Evolutionary conservation across 805 yeast species (phyloP), one percentile per base, ranked within the genome.

Genomic region (Candida insectalens): DNA sequence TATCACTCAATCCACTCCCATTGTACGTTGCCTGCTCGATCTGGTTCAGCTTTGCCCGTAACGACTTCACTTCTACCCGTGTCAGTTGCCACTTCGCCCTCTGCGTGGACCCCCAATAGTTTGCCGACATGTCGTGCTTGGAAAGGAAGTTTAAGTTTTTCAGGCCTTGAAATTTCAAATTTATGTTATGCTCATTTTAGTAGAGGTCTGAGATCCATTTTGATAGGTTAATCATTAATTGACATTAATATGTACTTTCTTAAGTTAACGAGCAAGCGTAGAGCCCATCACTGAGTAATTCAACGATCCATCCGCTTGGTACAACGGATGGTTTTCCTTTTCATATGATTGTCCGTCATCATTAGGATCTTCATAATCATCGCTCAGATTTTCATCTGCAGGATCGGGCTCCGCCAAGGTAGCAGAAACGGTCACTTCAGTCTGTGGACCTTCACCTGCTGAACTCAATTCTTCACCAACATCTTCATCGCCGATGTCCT

Each of bases 51-150:
- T 27, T 17, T 4, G 25, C 33, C 32, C 57, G 36, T 6, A 59
- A 22, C 45, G 29, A 25, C 4, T 25, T 49, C 19, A 89, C 64
- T 15, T 73, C 59, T 21, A 74, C 78, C 30, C 83, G 63, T 2
- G 84, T 71, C 48, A 77, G 74, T 46, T 83, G 89, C 96, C 96
- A 89, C 46, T 73, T 67, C 26, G 59, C 62, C 29, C 94, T 57
- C 50, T 88, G 96, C 2, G 94, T 74, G 3, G 95, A 83, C 13
- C 67, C 66, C 95, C 95, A 84, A 54, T 77, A 88, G 51, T 82
- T 82, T 0, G 94, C 95, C 2, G 92, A 77, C 95, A 74, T 70
- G n/a, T n/a, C n/a, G n/a, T n/a, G n/a, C n/a, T n/a, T n/a, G n/a
- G n/a, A n/a, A n/a, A n/a, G n/a, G n/a, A n/a, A n/a, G n/a, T n/a